Evolutionary conservation across 257 asterid species (phyloP), one percentile per base, ranked within the genome.

Genomic region (Penstemon newberryi): DNA sequence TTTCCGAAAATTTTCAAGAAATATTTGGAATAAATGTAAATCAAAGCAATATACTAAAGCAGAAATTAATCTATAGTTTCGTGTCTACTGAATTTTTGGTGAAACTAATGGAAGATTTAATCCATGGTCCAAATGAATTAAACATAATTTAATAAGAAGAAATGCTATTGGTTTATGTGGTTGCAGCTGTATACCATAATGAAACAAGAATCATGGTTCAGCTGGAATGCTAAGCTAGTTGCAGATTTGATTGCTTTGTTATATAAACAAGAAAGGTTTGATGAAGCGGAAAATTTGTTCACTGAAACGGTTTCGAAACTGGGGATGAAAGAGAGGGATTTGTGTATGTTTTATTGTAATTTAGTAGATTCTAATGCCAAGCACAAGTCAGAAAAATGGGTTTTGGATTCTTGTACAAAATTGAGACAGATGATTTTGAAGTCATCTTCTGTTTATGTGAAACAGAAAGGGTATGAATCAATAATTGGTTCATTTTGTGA

Each of bases 141-240:
- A 25, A 25, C 2, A 25, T 25, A 25, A 25, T 25, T 25, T 25
- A 25, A 25, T 25, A 25, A 36, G 9, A 9, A 40, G 64, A 36
- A 47, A 36, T 37, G 43, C 44, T 67, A 64, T 39, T 36, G 53
- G 38, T 74, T 60, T 67, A 37, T 61, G 59, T 72, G 57, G 50
- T 63, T 72, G 87, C 83, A 90, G 99, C 40, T 93, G 88, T 93
- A 88, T 71, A 43, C 72, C 63, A 70, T 73, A 52, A 87, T 93
- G 41, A 57, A 81, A 60, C 85, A 85, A 66, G 89, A 89, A 59
- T 51, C 96, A 1, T 90, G 99, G 97, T 93, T 93, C 85, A 66
- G 74, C 52, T 90, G 99, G 99, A 93, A 90, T 61, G 78, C 89
- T 6, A 93, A 87, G 87, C 84, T 90, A 55, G 91, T 75, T 58